Base-by-base conservation (phyloP, 768 basidiomycete species). In the Panellus pusillus region DNA sequence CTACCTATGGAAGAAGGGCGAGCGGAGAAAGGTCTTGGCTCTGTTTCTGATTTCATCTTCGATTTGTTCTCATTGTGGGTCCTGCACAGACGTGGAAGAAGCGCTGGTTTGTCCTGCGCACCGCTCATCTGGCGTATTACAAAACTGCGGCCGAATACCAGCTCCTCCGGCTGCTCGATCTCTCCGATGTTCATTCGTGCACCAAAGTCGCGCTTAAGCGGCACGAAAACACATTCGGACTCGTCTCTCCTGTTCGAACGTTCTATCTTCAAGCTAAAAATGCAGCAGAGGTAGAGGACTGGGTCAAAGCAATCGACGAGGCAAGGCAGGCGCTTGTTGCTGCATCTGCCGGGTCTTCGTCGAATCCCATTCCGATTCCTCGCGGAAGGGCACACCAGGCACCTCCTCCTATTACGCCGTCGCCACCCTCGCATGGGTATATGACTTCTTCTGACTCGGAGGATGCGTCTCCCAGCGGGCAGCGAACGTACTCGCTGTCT, bases 1-100 rank as follows among this genome's bases (percentile, higher is more conserved):
- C 1, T 98, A 97, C 74, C 75, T 98, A 47, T 90, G 87, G 84
- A 99, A 99, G 82, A 98, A 98, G 78, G 96, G 96, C 61, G 93
- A 97, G 71, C 81, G 93, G 53, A 77, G 97, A 70, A 98, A 98
- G 89, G 96, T 96, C 60, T 24, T 52, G 47, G 80, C 70, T 29
- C 45, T 59, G 18, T 27, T 17, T 37, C 24, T 55, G 39, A 54
- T 44, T 52, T 32, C 35, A 52, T 48, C 19, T 50, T 47, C 44
- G 28, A 38, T 44, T 57, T 38, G 37, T 39, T 48, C 1, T 41
- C 2, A 3, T 24, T 36, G 17, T 12, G 1, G 39, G n/a, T 18
- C 13, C 12, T 11, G 6, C 24, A n/a, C 65, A 96, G 94, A 93
- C 90, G 1, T 99, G 97, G 97, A 98, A 98, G 80, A 95, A 94